Base-by-base conservation (phyloP, 2,329 filamentous ascomycete genomes). In the Colletotrichum neosansevieriae region DNA sequence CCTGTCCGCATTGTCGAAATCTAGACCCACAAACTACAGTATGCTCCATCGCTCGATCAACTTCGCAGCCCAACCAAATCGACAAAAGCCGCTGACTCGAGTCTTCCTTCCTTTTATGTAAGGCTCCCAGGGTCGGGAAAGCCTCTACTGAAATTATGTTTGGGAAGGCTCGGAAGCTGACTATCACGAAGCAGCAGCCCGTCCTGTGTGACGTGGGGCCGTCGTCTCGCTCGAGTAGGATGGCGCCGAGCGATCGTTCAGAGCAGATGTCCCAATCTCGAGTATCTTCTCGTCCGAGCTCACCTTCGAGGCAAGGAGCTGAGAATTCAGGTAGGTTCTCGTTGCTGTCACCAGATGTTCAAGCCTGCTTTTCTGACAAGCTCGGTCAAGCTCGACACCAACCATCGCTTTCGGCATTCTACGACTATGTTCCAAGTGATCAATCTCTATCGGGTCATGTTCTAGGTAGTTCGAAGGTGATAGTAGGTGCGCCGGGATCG, bases 21-120 rank as follows among this genome's bases (percentile, higher is more conserved):
- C 32, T 24, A 63, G 56, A 53, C 63, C 67, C 67, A 69, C 67
- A 67, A 45, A 47, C 63, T 40, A 17, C 63, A 44, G 63, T 58
- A 34, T 58, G 63, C 57, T 58, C 63, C 63, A 58, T 69, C 47
- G 38, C 50, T 68, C 44, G 17, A 63, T n/a, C 57, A 53, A 62
- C 67, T 58, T 69, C 67, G 49, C 50, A n/a, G 58, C 58, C 58
- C 32, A 54, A 67, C n/a, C 24, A 44, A 44, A 51, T 45, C 47
- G 21, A 29, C 54, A 24, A 45, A 56, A 50, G 9, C 42, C 40
- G 34, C 62, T 32, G 59, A 47, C 29, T 45, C 45, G 66, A 17
- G 42, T 6, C 19, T 42, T 19, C 40, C 40, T 40, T 32, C 19
- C 11, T 19, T 34, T 53, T 29, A 9, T 34, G 21, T 15, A 29